Evolutionary conservation across 139 green algal species (phyloP).

Genomic region (Monoraphidium neglectum): DNA sequence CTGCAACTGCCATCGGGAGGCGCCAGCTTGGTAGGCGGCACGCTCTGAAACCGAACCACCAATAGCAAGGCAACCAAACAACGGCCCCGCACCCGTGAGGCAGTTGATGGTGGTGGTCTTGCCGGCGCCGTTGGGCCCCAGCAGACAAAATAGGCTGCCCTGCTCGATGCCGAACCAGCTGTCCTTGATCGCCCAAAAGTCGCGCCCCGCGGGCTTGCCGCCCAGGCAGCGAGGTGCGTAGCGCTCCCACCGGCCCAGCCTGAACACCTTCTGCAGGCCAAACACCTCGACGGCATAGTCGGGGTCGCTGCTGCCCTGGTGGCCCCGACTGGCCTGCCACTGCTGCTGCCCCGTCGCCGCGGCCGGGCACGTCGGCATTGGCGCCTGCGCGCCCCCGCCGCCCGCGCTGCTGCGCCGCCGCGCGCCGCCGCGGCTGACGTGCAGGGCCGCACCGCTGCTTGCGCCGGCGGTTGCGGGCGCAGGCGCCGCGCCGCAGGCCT

Average conservation of each 20-base stretch:
- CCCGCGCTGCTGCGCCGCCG: too few relatives aligned
- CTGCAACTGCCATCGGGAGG: too few relatives aligned
- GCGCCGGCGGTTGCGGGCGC: too few relatives aligned
- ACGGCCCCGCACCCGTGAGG: slow-evolving; percentile 57
- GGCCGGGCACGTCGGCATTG: too few relatives aligned
- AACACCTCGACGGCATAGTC: slow-evolving; percentile 67
- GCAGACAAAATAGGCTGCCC: slow-evolving; percentile 83
- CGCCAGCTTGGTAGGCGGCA: too few relatives aligned
- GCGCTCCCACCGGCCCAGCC: neutral
- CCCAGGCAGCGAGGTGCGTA: too few relatives aligned
- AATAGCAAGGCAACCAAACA: too few relatives aligned
- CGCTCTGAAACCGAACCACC: too few relatives aligned
- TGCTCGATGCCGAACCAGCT: slow-evolving; percentile 82
- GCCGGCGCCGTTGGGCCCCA: slow-evolving; percentile 74
- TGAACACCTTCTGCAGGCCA: slow-evolving; percentile 67
- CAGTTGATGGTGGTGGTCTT: slow-evolving; percentile 94
- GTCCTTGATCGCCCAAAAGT: slow-evolving; percentile 82
- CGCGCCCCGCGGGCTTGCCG: neutral
- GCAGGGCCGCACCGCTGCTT: too few relatives aligned
- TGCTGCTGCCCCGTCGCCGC: neutral
- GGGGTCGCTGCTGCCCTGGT: neutral
- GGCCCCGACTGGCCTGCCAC: neutral
- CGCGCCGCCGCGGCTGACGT: too few relatives aligned
- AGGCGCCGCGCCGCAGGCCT: too few relatives aligned
- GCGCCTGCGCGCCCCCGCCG: too few relatives aligned